Evolutionary conservation across 768 basidiomycete species (phyloP).

Genomic region (Suillus alpinus): DNA sequence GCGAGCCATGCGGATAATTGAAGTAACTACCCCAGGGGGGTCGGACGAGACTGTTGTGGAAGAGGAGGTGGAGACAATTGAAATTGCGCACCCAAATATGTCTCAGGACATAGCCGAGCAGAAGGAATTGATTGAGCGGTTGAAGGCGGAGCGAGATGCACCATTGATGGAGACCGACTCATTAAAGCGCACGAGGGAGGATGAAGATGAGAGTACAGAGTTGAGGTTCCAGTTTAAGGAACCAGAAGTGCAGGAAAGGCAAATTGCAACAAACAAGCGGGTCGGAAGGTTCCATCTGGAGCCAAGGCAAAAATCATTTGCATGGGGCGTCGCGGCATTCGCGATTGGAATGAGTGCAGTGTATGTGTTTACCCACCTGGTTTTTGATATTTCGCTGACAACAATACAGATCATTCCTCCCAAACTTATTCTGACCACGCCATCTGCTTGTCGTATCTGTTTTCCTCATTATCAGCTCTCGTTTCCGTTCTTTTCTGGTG

Average conservation of each 20-base stretch:
- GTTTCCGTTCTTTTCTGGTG: constrained; percentile 19
- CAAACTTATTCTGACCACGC: constrained; percentile 52
- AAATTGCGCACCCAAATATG: constrained; percentile 60
- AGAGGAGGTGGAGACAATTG: constrained; percentile 56
- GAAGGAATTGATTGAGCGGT: constrained; percentile 66
- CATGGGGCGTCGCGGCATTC: constrained; percentile 84
- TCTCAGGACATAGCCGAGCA: constrained; percentile 76
- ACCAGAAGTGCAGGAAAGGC: constrained; percentile 56
- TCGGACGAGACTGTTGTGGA: constrained; percentile 68
- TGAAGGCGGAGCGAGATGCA: constrained; percentile 62
- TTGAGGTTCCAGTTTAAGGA: constrained; percentile 67
- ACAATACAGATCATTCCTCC: constrained; percentile 48
- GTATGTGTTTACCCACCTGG: constrained; percentile 45
- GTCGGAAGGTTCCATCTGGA: constrained; percentile 53
- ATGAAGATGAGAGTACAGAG: constrained; percentile 45
- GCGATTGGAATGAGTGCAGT: constrained; percentile 79
- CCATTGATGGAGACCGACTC: constrained; percentile 24
- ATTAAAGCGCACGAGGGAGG: constrained; percentile 46
- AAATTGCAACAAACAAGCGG: constrained; percentile 63
- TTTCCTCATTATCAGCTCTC: constrained; percentile 10
- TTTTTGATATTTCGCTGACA: neutral
- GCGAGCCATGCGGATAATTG: constrained; percentile 22
- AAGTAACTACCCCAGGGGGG: constrained; percentile 45
- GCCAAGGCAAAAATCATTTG: constrained; percentile 70
- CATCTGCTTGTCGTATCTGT: constrained; percentile 13